Conservation (phyloP, 2,329 filamentous ascomycete genomes). For the Exophiala aquamarina region DNA sequence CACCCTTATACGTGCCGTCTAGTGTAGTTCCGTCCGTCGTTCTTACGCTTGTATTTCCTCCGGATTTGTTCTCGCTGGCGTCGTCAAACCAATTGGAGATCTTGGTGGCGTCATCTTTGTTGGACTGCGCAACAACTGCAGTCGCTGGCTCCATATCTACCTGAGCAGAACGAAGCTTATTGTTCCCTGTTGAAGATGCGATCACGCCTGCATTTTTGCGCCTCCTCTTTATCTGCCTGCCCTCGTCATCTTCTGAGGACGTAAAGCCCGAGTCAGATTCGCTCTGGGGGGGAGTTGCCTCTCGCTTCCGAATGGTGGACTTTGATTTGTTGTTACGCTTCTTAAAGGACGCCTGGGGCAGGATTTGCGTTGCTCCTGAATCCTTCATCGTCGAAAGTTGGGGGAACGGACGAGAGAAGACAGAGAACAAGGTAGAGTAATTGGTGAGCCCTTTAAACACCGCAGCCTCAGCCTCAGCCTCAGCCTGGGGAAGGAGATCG, state of each 20-base stretch:
- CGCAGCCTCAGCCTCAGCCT: no score
- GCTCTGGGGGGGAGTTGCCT: slow-evolving; percentile 64
- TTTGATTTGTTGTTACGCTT: slow-evolving; percentile 77
- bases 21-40: slow-evolving; percentile 31
- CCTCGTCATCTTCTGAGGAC: slow-evolving; percentile 74
- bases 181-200: slow-evolving; percentile 55
- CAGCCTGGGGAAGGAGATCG: no score
- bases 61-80: slow-evolving; percentile 44
- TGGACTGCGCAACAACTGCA: slow-evolving; percentile 64
- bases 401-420: not conserved
- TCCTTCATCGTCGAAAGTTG: slow-evolving; percentile 28
- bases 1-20: slow-evolving; percentile 75
- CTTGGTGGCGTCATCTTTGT: slow-evolving; percentile 84
- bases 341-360: slow-evolving; percentile 64
- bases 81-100: slow-evolving; percentile 82
- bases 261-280: slow-evolving; percentile 64
- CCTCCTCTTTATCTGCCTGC: slow-evolving; percentile 75
- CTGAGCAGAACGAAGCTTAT: slow-evolving; percentile 42
- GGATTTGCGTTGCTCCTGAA: slow-evolving; percentile 23
- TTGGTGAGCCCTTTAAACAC: not conserved
- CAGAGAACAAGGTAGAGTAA: not conserved
- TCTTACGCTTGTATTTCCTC: slow-evolving; percentile 40
- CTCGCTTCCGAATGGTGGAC: slow-evolving; percentile 75
- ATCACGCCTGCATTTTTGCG: slow-evolving; percentile 69
- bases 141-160: slow-evolving; percentile 58